These are phyloP conservation scores for Morella rubra DNA, from an alignment of 306 rosid genomes.

Conservation along the genomic window DNA sequence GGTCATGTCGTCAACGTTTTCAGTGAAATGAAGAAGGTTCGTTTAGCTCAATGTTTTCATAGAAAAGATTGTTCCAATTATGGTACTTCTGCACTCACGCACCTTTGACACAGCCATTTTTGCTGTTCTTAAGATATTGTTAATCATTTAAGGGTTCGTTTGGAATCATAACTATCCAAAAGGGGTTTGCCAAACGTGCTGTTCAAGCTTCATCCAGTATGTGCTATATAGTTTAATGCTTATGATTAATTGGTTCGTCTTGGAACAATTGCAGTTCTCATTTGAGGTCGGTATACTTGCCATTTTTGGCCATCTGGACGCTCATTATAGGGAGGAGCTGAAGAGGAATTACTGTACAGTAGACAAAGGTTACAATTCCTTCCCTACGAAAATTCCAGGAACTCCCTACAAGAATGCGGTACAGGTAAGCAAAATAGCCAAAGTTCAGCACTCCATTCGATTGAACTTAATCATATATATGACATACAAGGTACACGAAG, in stretches of 20 bases:
- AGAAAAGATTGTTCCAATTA: no score
- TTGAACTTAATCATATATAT: background rate
- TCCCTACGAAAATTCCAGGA: conserved; percentile 69
- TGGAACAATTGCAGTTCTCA: conserved; percentile 54
- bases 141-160: no score
- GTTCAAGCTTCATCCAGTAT: no score
- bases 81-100: no score
- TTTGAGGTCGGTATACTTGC: conserved; percentile 78
- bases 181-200: no score
- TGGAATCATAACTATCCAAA: no score
- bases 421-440: conserved; percentile 32
- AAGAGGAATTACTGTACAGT: conserved; percentile 58
- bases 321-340: conserved; percentile 51
- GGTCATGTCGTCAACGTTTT: conserved; percentile 58
- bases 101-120: no score
- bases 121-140: no score
- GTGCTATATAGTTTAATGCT: no score
- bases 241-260: background rate
- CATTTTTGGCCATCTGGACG: conserved; percentile 62
- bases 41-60: background rate
- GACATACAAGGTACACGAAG: background rate
- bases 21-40: conserved; percentile 74
- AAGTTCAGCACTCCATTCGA: background rate
- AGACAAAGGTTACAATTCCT: conserved; percentile 80
- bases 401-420: conserved; percentile 70